These are phyloP conservation scores for Colletotrichum plurivorum DNA, from an alignment of 2,329 filamentous ascomycete genomes.

Conservation along the genomic window DNA sequence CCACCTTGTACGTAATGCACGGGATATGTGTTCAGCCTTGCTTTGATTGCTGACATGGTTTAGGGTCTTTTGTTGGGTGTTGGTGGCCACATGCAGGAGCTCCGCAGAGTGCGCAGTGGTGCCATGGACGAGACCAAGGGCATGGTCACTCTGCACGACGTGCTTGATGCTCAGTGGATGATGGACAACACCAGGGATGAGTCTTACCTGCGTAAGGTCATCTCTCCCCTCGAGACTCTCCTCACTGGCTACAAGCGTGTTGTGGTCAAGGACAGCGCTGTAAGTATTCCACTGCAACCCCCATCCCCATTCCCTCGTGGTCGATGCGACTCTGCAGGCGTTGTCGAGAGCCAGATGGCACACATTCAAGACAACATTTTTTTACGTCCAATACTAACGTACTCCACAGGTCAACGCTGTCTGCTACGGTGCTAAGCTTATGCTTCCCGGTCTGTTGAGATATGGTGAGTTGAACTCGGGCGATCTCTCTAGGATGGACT, in stretches of 20 bases:
- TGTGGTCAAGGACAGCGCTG: conserved; percentile 93
- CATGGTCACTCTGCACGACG: conserved; percentile 94
- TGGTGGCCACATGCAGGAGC: conserved; percentile 98
- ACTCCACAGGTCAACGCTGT: conserved; percentile 83
- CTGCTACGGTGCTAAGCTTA: conserved; percentile 98
- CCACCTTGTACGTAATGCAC: conserved; percentile 68
- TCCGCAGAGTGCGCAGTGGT: conserved; percentile 92
- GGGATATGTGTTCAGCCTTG: conserved; percentile 49
- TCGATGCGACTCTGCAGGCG: conserved; percentile 29
- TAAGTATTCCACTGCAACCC: conserved; percentile 33
- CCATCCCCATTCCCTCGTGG: conserved; percentile 8
- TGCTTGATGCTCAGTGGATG: conserved; percentile 95
- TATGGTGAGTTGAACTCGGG: conserved; percentile 74
- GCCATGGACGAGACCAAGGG: conserved; percentile 93
- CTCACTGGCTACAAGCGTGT: conserved; percentile 95
- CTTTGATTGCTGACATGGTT: conserved; percentile 25
- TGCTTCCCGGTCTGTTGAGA: conserved; percentile 95
- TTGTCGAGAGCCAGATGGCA: conserved; percentile 15
- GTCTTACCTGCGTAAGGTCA: conserved; percentile 90
- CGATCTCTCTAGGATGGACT: conserved; percentile 41
- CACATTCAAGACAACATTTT: neutral
- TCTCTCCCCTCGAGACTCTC: conserved; percentile 92
- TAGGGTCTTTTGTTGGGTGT: conserved; percentile 79
- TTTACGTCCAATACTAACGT: conserved; percentile 23
- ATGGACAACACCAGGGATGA: conserved; percentile 94